Percentiles rank a stretch among this genome's conserved stretches.
Evolutionary conservation across 805 yeast species (phyloP).

Genomic region (Saturnispora sekii): DNA sequence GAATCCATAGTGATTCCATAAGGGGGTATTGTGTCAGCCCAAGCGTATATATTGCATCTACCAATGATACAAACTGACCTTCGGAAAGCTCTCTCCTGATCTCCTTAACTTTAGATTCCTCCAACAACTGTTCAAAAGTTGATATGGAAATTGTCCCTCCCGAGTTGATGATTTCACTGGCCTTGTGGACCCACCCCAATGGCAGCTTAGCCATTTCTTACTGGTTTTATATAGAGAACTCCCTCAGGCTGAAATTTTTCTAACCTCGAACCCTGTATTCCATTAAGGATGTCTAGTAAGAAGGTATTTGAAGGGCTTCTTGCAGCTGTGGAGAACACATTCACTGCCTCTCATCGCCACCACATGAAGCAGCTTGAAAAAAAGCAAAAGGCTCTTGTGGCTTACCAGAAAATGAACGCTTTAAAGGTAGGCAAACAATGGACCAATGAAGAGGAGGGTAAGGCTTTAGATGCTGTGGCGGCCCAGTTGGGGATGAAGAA

Average conservation of each 20-base stretch:
- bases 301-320: slow-evolving; percentile 6
- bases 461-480: slow-evolving; percentile 29
- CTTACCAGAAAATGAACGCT: slow-evolving; percentile 39
- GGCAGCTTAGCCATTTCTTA: neutral
- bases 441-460: slow-evolving; percentile 24
- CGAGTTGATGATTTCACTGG: neutral
- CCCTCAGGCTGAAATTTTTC: neutral
- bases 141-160: neutral
- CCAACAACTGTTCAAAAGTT: neutral
- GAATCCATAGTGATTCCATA: slow-evolving; percentile 48
- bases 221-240: neutral
- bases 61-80: slow-evolving; percentile 9
- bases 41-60: slow-evolving; percentile 33
- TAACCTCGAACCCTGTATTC: neutral
- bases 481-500: slow-evolving; percentile 16
- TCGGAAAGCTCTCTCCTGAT: neutral
- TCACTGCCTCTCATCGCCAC: slow-evolving; percentile 28
- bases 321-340: slow-evolving; percentile 32
- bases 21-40: slow-evolving; percentile 39
- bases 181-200: neutral
- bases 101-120: neutral
- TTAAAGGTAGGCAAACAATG: slow-evolving; percentile 30
- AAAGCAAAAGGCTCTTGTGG: slow-evolving; percentile 36
- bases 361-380: slow-evolving; percentile 33
- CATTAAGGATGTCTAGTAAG: slow-evolving; percentile 4